These are phyloP conservation scores for Globisporangium sylvaticum DNA, from an alignment of 352 stramenopile species.

Conservation along the genomic window DNA sequence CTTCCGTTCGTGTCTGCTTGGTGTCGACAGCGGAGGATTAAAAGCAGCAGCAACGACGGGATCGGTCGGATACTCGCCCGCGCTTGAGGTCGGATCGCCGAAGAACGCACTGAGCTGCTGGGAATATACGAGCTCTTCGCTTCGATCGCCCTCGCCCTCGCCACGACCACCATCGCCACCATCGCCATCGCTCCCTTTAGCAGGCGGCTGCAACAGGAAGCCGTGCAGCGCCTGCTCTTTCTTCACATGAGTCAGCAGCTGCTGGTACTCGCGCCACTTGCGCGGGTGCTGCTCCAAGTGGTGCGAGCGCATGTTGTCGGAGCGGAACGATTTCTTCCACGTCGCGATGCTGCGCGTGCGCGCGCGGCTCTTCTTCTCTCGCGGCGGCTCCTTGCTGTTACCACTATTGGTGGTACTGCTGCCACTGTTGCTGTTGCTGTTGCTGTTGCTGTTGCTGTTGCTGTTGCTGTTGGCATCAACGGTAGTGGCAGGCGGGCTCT, in stretches of 20 bases:
- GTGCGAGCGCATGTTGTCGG: slow-evolving; percentile 43
- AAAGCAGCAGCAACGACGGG: neutral
- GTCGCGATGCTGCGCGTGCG: slow-evolving; percentile 30
- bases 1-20: neutral
- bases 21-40: neutral
- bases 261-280: slow-evolving; percentile 29
- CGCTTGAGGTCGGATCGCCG: neutral
- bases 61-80: neutral
- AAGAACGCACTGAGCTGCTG: neutral
- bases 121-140: neutral
- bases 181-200: neutral
- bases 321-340: slow-evolving; percentile 33
- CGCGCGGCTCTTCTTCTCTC: slow-evolving; percentile 19
- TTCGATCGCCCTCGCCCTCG: neutral
- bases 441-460: neutral
- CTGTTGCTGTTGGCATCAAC: neutral
- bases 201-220: neutral
- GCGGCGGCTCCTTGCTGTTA: neutral
- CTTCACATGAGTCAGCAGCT: slow-evolving; percentile 24
- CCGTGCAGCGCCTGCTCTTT: slow-evolving; percentile 15
- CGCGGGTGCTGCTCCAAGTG: slow-evolving; percentile 28
- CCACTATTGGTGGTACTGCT: neutral
- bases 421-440: neutral
- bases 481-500: neutral
- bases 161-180: neutral